phyloP scores from a whole-genome alignment of 108 stramenopile species.

The Mediolabrus comicus region DNA sequence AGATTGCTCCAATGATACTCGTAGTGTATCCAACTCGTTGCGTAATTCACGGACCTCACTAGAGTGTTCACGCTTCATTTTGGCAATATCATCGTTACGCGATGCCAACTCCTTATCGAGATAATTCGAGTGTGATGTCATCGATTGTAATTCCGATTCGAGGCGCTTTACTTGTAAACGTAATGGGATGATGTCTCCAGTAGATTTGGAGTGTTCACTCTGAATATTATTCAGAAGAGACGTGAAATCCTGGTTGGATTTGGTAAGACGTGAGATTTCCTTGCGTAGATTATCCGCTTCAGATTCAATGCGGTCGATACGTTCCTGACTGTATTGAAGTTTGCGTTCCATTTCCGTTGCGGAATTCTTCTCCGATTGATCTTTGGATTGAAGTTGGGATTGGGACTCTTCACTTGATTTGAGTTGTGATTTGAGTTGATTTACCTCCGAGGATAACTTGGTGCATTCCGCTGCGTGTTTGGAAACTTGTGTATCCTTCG shows the following conservation, averaged over 20 bases:
- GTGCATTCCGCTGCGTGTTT: not conserved
- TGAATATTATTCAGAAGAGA: slow-evolving; percentile 51
- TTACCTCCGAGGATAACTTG: not conserved
- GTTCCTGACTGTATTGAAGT: slow-evolving; percentile 1
- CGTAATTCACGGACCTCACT: slow-evolving; percentile 40
- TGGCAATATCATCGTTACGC: slow-evolving; percentile 33
- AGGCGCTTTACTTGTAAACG: slow-evolving; percentile 66
- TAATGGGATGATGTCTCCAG: slow-evolving; percentile 67
- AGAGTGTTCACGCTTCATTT: slow-evolving; percentile 37
- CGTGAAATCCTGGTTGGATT: slow-evolving; percentile 50
- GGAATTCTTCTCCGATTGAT: not conserved
- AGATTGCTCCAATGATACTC: slow-evolving; percentile 34
- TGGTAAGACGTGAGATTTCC: slow-evolving; percentile 45
- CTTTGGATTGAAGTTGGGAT: not conserved
- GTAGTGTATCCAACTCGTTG: slow-evolving; percentile 34
- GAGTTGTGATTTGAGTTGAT: not conserved
- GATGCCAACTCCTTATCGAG: slow-evolving; percentile 59
- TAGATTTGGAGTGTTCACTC: slow-evolving; percentile 49
- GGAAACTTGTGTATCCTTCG: not conserved
- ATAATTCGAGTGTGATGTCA: slow-evolving; percentile 68
- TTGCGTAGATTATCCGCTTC: slow-evolving; percentile 10
- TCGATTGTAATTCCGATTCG: slow-evolving; percentile 63
- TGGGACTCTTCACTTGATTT: not conserved
- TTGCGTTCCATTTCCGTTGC: not conserved
- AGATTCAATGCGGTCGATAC: slow-evolving; percentile 1